Percentiles rank a stretch among this genome's conserved stretches.
These are phyloP conservation scores for Dioscorea dumetorum DNA, from an alignment of 106 monocot genomes.

Conservation along the genomic window DNA sequence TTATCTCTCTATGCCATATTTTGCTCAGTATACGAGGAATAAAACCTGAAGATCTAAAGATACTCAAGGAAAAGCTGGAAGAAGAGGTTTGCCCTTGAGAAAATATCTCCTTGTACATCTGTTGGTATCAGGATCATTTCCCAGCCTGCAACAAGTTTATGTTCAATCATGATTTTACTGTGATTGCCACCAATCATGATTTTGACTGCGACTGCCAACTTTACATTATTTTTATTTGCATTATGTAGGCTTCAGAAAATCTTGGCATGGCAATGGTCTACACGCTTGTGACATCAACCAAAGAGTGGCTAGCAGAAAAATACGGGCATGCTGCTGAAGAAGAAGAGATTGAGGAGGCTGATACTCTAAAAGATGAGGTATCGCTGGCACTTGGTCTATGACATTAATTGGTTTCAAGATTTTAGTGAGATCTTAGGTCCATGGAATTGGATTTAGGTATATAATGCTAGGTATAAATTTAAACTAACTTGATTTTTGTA, in stretches of 20 bases:
- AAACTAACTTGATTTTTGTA: no score
- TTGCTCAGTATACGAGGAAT: slow-evolving; percentile 75
- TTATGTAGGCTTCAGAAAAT: slow-evolving; percentile 74
- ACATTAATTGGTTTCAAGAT: no score
- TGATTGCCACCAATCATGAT: background rate
- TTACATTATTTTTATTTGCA: background rate
- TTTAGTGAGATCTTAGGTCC: no score
- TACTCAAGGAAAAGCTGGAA: slow-evolving; percentile 64
- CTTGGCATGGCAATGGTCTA: slow-evolving; percentile 99
- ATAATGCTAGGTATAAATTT: no score
- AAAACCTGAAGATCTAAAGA: slow-evolving; percentile 60
- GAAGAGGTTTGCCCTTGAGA: slow-evolving; percentile 50
- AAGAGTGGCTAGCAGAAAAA: slow-evolving; percentile 87
- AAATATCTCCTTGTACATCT: background rate
- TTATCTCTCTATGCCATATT: background rate
- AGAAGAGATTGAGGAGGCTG: slow-evolving; percentile 51
- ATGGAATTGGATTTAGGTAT: no score
- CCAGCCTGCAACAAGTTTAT: background rate
- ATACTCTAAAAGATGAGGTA: slow-evolving; percentile 76
- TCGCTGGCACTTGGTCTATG: background rate
- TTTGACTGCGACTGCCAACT: background rate
- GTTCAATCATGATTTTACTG: background rate
- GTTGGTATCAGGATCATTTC: background rate
- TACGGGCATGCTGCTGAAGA: slow-evolving; percentile 46
- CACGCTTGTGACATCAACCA: slow-evolving; percentile 84